Evolutionary conservation across 1,284 basidiomycete genomes (phyloP).

Genomic region (Ganoderma meredithae): DNA sequence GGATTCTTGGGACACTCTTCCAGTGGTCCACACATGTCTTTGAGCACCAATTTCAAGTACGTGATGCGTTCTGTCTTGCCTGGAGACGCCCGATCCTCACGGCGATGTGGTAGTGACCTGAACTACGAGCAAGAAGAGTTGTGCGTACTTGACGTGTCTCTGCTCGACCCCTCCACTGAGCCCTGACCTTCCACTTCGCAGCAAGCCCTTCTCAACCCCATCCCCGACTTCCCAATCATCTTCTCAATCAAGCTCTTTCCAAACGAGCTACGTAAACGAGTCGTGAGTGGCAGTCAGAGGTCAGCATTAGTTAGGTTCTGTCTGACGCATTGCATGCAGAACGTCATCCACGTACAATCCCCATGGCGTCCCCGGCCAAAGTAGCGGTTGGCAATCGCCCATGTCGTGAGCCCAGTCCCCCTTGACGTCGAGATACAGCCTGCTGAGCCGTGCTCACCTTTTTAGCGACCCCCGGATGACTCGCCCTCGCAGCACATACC

Average conservation of each 20-base stretch:
- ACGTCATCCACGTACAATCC: slow-evolving; percentile 9
- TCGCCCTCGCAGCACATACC: slow-evolving; percentile 15
- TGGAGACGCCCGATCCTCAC: background rate
- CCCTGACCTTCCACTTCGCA: background rate
- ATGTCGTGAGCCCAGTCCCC: slow-evolving; percentile 8
- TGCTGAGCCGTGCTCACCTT: background rate
- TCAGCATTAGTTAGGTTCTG: background rate
- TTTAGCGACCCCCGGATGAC: slow-evolving; percentile 2
- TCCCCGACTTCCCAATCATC: slow-evolving; percentile 16
- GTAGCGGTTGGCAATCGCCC: slow-evolving; percentile 14
- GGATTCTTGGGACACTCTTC: slow-evolving; percentile 5
- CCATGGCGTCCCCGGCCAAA: slow-evolving; percentile 6
- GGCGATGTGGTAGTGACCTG: background rate
- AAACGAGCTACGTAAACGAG: slow-evolving; percentile 6
- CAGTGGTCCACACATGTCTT: background rate
- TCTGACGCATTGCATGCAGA: slow-evolving; percentile 12
- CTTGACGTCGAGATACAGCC: background rate
- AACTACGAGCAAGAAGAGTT: slow-evolving; percentile 11
- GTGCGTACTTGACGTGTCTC: slow-evolving; percentile 2
- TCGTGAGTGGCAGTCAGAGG: slow-evolving; percentile 13
- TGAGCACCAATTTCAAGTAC: slow-evolving; percentile 11
- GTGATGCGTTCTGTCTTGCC: background rate
- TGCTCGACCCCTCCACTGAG: slow-evolving; percentile 3
- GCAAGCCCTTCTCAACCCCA: slow-evolving; percentile 2
- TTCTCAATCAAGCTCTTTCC: slow-evolving; percentile 7